Conservation (phyloP, 257 asterid species). For the Przewalskia tangutica region DNA sequence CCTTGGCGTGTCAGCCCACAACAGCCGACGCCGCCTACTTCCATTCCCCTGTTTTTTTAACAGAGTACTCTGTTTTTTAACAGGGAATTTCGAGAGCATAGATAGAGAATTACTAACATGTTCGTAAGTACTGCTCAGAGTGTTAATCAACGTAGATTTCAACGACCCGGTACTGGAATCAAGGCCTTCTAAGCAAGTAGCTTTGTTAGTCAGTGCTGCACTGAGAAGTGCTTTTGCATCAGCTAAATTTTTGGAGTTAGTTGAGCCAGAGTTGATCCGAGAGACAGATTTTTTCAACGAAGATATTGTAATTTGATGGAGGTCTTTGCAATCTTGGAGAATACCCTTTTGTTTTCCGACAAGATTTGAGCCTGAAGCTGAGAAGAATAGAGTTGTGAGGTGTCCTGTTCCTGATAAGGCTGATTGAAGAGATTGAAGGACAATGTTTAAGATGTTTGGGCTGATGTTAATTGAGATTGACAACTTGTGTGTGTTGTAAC, state of each 20-base stretch:
- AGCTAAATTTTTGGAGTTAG: conserved; percentile 18
- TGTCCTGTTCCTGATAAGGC: conserved; percentile 44
- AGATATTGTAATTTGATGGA: conserved; percentile 56
- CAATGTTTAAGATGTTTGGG: conserved; percentile 38
- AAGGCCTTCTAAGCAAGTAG: conserved; percentile 76
- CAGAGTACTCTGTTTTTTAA: conserved; percentile 8
- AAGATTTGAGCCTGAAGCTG: conserved; percentile 17
- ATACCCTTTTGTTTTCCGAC: conserved; percentile 63
- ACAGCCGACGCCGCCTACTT: conserved; percentile 43
- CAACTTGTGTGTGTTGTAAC: conserved; percentile 48
- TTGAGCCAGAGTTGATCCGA: conserved; percentile 4
- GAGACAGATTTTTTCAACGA: conserved; percentile 40
- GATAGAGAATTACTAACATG: conserved; percentile 67
- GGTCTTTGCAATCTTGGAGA: conserved; percentile 57
- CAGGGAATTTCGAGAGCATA: conserved; percentile 21
- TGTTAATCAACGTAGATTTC: conserved; percentile 32
- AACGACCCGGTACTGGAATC: conserved; percentile 43
- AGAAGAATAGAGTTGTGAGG: conserved; percentile 40
- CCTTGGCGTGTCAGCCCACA: conserved; percentile 30
- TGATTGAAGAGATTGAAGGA: conserved; percentile 45
- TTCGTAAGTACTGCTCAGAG: conserved; percentile 32
- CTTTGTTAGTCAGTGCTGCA: conserved; percentile 67
- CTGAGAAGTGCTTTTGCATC: conserved; percentile 57
- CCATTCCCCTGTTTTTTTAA: conserved; percentile 6
- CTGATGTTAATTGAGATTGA: conserved; percentile 43